Conservation (phyloP, 169 alveolate species). For the Cryptosporidium andersoni region DNA sequence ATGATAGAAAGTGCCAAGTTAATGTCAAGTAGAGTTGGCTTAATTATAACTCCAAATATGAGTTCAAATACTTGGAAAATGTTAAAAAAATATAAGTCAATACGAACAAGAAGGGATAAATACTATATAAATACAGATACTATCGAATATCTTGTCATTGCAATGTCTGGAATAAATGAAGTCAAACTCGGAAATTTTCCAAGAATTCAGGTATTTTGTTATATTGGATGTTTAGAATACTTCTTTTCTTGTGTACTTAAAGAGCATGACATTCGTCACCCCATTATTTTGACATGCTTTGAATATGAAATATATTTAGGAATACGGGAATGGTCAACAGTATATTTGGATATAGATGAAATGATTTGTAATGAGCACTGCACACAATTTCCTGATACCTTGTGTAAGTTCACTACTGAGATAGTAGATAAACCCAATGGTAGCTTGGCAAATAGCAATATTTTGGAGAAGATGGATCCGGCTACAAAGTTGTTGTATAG, state of each 20-base stretch:
- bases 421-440: too few relatives aligned
- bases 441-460: too few relatives aligned
- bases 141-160: conserved; percentile 40
- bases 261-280: not conserved
- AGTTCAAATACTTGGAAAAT: conserved; percentile 29
- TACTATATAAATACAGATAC: conserved; percentile 1
- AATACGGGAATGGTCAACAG: conserved; percentile 39
- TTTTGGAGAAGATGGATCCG: not conserved
- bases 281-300: conserved; percentile 39
- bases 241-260: conserved; percentile 13
- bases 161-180: conserved; percentile 43
- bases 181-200: conserved; percentile 50
- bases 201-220: conserved; percentile 52
- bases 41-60: conserved; percentile 36
- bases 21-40: conserved; percentile 13
- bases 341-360: conserved; percentile 6
- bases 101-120: conserved; percentile 6
- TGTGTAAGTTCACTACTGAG: too few relatives aligned
- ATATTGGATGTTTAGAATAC: conserved; percentile 55
- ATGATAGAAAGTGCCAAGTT: conserved; percentile 38
- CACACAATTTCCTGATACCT: too few relatives aligned
- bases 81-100: not conserved
- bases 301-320: conserved; percentile 58
- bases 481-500: not conserved
- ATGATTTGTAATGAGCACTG: not conserved